Percentiles rank a stretch among this genome's conserved stretches.
phyloP scores from a whole-genome alignment of 192 early-diverging fungal genomes.

The Coemansia sp. region DNA sequence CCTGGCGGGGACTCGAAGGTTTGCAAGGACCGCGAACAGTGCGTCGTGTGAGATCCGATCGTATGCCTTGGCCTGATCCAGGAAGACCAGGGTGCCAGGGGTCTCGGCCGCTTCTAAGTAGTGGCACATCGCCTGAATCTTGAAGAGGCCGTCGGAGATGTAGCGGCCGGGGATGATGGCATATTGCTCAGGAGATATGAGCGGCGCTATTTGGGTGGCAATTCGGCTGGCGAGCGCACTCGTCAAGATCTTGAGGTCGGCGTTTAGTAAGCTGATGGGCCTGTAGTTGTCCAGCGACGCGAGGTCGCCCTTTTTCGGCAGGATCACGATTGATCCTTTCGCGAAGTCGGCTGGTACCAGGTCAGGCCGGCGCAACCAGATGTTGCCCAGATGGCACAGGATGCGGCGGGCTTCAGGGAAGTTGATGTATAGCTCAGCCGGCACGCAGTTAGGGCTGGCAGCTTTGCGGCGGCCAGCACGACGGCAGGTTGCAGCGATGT shows the following conservation, averaged over 20 bases:
- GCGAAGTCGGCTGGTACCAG: slow-evolving; percentile 10
- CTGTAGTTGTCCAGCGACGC: slow-evolving; percentile 8
- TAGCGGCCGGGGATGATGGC: slow-evolving; percentile 13
- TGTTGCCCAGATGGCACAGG: too few relatives aligned
- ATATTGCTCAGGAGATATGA: slow-evolving; percentile 12
- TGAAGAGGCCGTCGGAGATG: slow-evolving; percentile 13
- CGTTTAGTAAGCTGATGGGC: slow-evolving; percentile 13
- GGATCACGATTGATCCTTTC: slow-evolving; percentile 2
- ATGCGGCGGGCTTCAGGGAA: too few relatives aligned
- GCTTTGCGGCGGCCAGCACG: too few relatives aligned
- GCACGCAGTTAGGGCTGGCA: too few relatives aligned
- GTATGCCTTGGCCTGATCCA: slow-evolving; percentile 18
- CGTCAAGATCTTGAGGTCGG: slow-evolving; percentile 14
- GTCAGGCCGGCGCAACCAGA: too few relatives aligned
- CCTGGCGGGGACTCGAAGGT: not conserved
- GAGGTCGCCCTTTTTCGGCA: slow-evolving; percentile 9
- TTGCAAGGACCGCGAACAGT: slow-evolving; percentile 14
- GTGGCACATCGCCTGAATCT: slow-evolving; percentile 4
- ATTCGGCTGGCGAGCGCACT: not conserved
- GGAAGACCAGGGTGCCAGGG: slow-evolving; percentile 11
- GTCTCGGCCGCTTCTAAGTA: not conserved
- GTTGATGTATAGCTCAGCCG: too few relatives aligned
- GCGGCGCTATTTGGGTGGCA: not conserved
- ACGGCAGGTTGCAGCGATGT: too few relatives aligned
- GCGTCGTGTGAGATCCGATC: slow-evolving; percentile 11